These are phyloP conservation scores for Sugiyamaella floridensis DNA, from an alignment of 805 yeast genomes.

Conservation along the genomic window DNA sequence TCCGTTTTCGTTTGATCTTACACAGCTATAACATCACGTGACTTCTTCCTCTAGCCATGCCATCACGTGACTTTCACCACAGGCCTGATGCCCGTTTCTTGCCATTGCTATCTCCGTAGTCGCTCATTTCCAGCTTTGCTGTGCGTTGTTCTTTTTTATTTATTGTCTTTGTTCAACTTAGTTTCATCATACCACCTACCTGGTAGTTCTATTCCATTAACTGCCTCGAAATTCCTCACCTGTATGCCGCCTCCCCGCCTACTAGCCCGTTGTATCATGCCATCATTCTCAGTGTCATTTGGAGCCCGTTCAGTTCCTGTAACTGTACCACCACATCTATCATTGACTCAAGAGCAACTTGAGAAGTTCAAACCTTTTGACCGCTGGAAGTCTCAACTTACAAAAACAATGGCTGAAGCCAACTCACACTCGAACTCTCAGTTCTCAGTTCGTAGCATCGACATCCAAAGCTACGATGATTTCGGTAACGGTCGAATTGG, in stretches of 20 bases:
- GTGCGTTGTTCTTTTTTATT: too few species aligned
- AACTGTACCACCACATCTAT: background rate
- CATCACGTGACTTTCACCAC: background rate
- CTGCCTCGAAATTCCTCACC: too few species aligned
- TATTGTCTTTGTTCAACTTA: too few species aligned
- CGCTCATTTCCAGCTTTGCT: background rate
- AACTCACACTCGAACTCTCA: background rate
- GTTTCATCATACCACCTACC: too few species aligned
- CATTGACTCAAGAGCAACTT: slow-evolving; percentile 1
- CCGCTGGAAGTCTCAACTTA: slow-evolving; percentile 5
- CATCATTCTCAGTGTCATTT: background rate
- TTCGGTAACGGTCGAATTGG: slow-evolving; percentile 20
- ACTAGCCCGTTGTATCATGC: too few species aligned
- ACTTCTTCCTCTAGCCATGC: background rate
- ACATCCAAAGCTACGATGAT: slow-evolving; percentile 21
- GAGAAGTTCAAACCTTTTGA: slow-evolving; percentile 12
- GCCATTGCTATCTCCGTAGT: background rate
- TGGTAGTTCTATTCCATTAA: too few species aligned
- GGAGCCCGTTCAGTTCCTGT: background rate
- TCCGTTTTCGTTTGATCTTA: too few species aligned
- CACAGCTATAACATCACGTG: too few species aligned
- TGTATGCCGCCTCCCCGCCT: too few species aligned
- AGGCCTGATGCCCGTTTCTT: background rate
- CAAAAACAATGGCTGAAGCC: background rate
- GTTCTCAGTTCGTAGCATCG: slow-evolving; percentile 15